These are phyloP conservation scores for Russula compacta DNA, from an alignment of 768 basidiomycete genomes.

Conservation along the genomic window DNA sequence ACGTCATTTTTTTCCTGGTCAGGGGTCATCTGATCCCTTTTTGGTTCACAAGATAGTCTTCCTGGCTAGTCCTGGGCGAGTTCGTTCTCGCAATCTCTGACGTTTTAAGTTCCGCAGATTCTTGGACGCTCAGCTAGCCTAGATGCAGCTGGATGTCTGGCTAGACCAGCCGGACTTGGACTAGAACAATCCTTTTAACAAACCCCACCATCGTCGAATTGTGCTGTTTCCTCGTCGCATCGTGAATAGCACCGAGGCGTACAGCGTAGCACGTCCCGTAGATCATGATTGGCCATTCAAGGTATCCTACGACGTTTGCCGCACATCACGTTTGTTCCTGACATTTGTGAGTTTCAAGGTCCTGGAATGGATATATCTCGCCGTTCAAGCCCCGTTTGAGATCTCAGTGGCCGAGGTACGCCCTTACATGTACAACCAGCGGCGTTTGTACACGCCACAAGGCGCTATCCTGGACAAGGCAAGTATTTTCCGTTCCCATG, in stretches of 20 bases:
- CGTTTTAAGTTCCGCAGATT: not conserved
- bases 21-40: not conserved
- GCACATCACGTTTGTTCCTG: not conserved
- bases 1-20: not conserved
- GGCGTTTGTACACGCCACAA: not conserved
- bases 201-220: not conserved
- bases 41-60: not conserved
- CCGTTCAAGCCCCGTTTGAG: not conserved
- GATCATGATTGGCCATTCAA: not conserved
- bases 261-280: not conserved
- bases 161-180: not conserved
- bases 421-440: not conserved
- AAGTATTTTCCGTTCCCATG: not conserved
- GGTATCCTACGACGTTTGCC: not conserved
- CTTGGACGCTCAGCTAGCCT: not conserved
- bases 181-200: not conserved
- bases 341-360: not conserved
- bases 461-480: not conserved
- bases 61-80: not conserved
- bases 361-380: not conserved
- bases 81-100: not conserved
- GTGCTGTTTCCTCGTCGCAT: not conserved
- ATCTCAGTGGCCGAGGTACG: not conserved
- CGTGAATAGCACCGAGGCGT: not conserved
- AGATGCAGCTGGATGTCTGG: not conserved